Conservation (phyloP, 345 rosid species). For the Euphorbia peplus region DNA sequence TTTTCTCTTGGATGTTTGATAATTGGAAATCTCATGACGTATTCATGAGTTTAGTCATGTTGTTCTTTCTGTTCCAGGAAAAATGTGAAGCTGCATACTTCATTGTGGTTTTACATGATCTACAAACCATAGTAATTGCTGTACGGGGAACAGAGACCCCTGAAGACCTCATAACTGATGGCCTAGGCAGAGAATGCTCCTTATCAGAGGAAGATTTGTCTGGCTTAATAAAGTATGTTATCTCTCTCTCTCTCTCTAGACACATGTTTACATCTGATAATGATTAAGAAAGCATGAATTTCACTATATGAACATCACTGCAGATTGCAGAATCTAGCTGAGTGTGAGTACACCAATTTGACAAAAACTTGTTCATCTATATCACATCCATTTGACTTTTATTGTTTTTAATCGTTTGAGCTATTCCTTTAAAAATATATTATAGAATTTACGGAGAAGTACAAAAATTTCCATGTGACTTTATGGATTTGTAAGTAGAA, state of each 20-base stretch:
- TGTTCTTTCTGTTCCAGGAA: constrained; percentile 38
- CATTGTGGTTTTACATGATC: constrained; percentile 71
- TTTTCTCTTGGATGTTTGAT: not conserved
- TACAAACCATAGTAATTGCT: constrained; percentile 66
- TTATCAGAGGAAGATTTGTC: constrained; percentile 67
- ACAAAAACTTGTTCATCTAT: too few relatives aligned
- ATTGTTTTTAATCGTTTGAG: too few relatives aligned
- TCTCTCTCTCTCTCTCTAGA: constrained; percentile 1
- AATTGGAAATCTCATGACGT: not conserved
- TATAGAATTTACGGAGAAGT: too few relatives aligned
- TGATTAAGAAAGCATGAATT: not conserved
- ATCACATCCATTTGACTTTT: too few relatives aligned
- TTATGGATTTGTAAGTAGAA: too few relatives aligned
- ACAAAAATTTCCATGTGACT: too few relatives aligned
- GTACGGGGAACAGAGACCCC: constrained; percentile 94
- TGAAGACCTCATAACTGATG: constrained; percentile 95
- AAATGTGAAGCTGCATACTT: constrained; percentile 90
- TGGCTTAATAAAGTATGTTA: constrained; percentile 63
- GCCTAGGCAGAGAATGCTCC: constrained; percentile 67
- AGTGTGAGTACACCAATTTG: not conserved
- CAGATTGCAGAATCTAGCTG: not conserved
- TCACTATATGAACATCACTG: not conserved
- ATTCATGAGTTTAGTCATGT: not conserved
- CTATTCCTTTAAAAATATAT: too few relatives aligned
- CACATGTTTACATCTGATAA: not conserved